Conservation (phyloP, 1,284 basidiomycete species). For the Laetiporus sulphureus region DNA sequence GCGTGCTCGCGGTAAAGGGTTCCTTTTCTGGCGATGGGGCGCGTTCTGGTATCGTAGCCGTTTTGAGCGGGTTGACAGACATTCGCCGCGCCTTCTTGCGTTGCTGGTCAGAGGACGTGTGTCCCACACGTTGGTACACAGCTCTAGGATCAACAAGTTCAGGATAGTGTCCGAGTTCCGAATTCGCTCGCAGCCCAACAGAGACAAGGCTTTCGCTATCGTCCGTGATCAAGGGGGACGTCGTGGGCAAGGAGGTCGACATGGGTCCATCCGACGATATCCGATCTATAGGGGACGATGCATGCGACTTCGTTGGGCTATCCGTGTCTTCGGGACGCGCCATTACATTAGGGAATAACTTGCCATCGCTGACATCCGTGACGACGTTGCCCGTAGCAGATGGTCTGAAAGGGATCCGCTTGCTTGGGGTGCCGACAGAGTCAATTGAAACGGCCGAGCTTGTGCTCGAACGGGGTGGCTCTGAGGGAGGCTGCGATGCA, state of each 20-base stretch:
- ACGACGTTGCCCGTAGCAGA: conserved; percentile 55
- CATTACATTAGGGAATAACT: conserved; percentile 47
- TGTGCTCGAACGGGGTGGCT: conserved; percentile 52
- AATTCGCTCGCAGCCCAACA: conserved; percentile 53
- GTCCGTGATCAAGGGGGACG: conserved; percentile 38
- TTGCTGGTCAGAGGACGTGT: conserved; percentile 48
- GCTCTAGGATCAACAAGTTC: conserved; percentile 44
- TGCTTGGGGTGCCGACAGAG: no score
- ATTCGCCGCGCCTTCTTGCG: conserved; percentile 42
- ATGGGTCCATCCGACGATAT: conserved; percentile 44
- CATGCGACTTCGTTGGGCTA: conserved; percentile 49
- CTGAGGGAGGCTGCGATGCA: conserved; percentile 5
- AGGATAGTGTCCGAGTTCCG: conserved; percentile 72
- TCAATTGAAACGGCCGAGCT: conserved; percentile 40
- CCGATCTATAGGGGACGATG: conserved; percentile 38
- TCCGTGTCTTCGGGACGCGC: conserved; percentile 27
- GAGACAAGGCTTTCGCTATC: conserved; percentile 30
- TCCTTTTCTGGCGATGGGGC: conserved; percentile 54
- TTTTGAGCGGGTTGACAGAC: conserved; percentile 43
- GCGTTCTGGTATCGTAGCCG: conserved; percentile 47
- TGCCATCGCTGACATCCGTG: conserved; percentile 50
- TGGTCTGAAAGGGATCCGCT: no score
- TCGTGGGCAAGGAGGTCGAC: conserved; percentile 47
- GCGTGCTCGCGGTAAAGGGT: conserved; percentile 24
- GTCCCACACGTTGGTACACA: conserved; percentile 30